Evolutionary conservation across 164 flowering plant species (phyloP).

Genomic region (Taxillus chinensis): DNA sequence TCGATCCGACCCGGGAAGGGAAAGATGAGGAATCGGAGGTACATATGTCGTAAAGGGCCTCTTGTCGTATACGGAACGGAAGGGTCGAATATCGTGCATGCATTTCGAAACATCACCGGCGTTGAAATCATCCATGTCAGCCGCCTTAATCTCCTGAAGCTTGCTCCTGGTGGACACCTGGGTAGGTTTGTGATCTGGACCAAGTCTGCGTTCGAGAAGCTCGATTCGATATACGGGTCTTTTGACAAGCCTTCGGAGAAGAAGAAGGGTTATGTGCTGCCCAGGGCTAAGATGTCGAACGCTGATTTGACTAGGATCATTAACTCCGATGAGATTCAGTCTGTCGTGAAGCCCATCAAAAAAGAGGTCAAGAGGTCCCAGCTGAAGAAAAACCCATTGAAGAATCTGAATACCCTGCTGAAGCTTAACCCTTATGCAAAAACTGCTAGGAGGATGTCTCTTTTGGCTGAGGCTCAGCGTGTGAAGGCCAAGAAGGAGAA

Average conservation of each 20-base stretch:
- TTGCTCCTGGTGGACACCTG: slow-evolving; percentile 90
- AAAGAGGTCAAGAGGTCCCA: slow-evolving; percentile 60
- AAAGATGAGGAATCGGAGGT: slow-evolving; percentile 72
- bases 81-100: slow-evolving; percentile 72
- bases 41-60: slow-evolving; percentile 66
- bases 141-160: slow-evolving; percentile 63
- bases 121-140: slow-evolving; percentile 63
- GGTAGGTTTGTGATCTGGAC: slow-evolving; percentile 90
- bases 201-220: slow-evolving; percentile 77
- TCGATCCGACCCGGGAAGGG: slow-evolving; percentile 78
- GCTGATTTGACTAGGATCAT: slow-evolving; percentile 83
- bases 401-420: slow-evolving; percentile 59
- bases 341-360: slow-evolving; percentile 75
- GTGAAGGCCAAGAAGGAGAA: slow-evolving; percentile 69
- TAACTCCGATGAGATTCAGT: slow-evolving; percentile 88
- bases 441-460: slow-evolving; percentile 83
- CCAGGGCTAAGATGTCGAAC: slow-evolving; percentile 76
- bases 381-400: slow-evolving; percentile 84
- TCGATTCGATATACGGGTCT: slow-evolving; percentile 69
- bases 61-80: slow-evolving; percentile 72
- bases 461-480: slow-evolving; percentile 70
- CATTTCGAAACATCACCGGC: slow-evolving; percentile 82
- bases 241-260: slow-evolving; percentile 68
- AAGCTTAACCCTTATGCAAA: slow-evolving; percentile 88
- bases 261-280: slow-evolving; percentile 79